Percentiles rank a stretch among this genome's conserved stretches.
These are phyloP conservation scores for Chondrus crispus DNA, from an alignment of 23 red algal species.

Conservation along the genomic window DNA sequence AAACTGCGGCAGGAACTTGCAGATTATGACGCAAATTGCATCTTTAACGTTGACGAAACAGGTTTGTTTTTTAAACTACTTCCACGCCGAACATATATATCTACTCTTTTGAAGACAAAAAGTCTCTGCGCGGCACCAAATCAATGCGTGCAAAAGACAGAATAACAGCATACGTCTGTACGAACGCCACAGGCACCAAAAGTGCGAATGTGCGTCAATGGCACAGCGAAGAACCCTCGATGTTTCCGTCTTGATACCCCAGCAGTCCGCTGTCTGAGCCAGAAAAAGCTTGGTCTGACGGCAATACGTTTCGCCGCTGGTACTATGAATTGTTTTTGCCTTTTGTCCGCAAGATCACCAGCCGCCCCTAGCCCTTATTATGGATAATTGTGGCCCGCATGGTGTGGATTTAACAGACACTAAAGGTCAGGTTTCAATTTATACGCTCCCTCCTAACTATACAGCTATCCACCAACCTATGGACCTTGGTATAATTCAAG, in stretches of 20 bases:
- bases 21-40: background rate
- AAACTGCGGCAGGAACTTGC: background rate
- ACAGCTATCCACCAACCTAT: slow-evolving; percentile 14
- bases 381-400: no score
- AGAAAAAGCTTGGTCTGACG: background rate
- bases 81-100: background rate
- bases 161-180: background rate
- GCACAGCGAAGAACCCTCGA: background rate
- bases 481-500: slow-evolving; percentile 1
- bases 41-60: slow-evolving; percentile 38
- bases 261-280: background rate
- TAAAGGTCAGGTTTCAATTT: no score
- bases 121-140: background rate
- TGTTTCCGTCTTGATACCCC: background rate
- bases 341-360: background rate
- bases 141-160: slow-evolving; percentile 13
- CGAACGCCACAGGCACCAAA: background rate
- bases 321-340: background rate
- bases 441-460: background rate
- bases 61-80: slow-evolving; percentile 15
- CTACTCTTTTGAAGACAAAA: background rate
- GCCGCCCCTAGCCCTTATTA: no score
- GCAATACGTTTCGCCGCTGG: background rate
- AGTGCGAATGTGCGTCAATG: background rate
- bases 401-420: no score